Evolutionary conservation across 139 green algal genomes (phyloP).

Genomic region (Micractinium sp.): DNA sequence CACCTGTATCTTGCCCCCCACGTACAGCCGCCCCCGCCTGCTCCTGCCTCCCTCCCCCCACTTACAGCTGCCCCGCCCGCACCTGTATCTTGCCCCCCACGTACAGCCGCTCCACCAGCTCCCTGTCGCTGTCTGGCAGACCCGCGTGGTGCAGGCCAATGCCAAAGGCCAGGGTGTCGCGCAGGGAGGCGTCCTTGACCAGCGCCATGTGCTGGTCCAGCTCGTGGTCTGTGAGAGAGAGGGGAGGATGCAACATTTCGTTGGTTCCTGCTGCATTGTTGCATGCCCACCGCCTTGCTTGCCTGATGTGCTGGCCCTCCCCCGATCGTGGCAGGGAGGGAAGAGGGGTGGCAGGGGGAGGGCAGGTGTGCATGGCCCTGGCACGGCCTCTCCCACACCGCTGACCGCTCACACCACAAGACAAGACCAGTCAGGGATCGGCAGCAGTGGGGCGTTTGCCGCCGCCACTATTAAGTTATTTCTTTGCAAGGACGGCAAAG

Average conservation of each 20-base stretch:
- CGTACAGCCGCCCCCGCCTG: slow-evolving; percentile 87
- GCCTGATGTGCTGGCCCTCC: too few relatives aligned
- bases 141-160: slow-evolving; percentile 98
- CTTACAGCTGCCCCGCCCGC: not conserved
- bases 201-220: slow-evolving; percentile 45
- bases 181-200: slow-evolving; percentile 67
- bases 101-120: slow-evolving; percentile 89
- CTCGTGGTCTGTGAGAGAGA: not conserved
- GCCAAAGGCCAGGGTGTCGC: slow-evolving; percentile 93
- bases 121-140: slow-evolving; percentile 83
- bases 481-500: too few relatives aligned
- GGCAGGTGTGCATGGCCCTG: not conserved
- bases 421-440: too few relatives aligned
- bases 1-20: slow-evolving; percentile 91
- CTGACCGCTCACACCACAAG: too few relatives aligned
- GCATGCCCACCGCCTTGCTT: too few relatives aligned
- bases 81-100: slow-evolving; percentile 92
- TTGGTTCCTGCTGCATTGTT: too few relatives aligned
- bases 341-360: too few relatives aligned
- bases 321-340: too few relatives aligned
- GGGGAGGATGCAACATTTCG: too few relatives aligned
- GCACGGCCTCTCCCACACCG: not conserved
- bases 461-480: too few relatives aligned
- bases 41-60: not conserved
- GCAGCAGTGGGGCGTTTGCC: too few relatives aligned